These are phyloP conservation scores for Yarrowia keelungensis DNA, from an alignment of 805 yeast genomes.

Conservation along the genomic window DNA sequence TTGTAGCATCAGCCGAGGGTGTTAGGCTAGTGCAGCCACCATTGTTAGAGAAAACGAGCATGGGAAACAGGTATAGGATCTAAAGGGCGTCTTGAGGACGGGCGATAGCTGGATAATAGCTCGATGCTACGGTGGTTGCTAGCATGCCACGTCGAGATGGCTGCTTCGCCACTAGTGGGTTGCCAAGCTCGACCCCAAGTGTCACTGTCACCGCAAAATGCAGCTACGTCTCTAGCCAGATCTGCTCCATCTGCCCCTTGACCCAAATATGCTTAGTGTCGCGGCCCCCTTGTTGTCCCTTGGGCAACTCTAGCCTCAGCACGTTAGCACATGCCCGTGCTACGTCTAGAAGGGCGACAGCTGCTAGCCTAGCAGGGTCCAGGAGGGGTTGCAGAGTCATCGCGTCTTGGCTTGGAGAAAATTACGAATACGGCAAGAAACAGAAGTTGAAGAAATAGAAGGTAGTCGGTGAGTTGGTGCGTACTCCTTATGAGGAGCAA, in stretches of 20 bases:
- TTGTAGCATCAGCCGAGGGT: background rate
- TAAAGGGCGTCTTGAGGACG: background rate
- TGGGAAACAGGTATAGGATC: background rate
- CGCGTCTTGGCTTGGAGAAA: conserved; percentile 3
- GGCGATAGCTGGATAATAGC: background rate
- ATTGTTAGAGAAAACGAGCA: background rate
- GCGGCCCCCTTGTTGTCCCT: background rate
- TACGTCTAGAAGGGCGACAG: conserved; percentile 17
- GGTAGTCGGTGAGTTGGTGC: too few species aligned
- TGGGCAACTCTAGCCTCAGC: conserved; percentile 23
- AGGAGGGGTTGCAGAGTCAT: background rate
- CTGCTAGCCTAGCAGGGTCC: background rate
- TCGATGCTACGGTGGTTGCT: conserved; percentile 11
- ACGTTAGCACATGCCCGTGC: conserved; percentile 12
- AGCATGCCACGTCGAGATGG: background rate
- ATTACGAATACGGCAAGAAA: too few species aligned
- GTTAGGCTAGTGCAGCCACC: background rate
- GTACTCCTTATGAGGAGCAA: background rate
- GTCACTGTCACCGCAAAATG: conserved; percentile 3
- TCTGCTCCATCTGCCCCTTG: conserved; percentile 29
- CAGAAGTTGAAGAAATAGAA: too few species aligned
- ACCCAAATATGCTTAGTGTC: conserved; percentile 16
- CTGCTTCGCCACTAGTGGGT: conserved; percentile 28
- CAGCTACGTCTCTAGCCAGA: conserved; percentile 14
- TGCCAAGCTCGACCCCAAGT: background rate